A percentile compares a stretch with the other conserved stretches of the same genome.
phyloP scores from a whole-genome alignment of 2,329 filamentous ascomycete species.

The Colletotrichum tabaci region DNA sequence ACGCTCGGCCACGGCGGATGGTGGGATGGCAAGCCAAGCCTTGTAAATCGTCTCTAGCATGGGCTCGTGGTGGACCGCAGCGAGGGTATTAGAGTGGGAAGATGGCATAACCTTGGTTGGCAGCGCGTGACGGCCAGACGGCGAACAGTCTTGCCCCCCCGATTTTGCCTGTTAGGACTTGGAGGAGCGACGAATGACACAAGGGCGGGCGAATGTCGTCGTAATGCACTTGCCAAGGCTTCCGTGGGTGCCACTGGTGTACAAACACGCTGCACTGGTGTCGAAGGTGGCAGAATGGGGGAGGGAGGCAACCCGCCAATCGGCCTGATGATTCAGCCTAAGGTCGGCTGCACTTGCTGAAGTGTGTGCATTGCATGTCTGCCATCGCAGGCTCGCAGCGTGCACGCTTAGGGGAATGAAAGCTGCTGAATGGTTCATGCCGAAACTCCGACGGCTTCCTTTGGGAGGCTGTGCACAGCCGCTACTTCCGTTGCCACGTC shows the following conservation, averaged over 20 bases:
- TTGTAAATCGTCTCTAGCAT: conserved; percentile 5
- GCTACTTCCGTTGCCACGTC: conserved; percentile 32
- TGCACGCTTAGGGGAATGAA: background rate
- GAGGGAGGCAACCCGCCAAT: background rate
- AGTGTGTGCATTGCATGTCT: background rate
- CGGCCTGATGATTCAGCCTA: conserved; percentile 11
- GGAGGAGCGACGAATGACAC: too few relatives aligned
- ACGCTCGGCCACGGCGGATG: conserved; percentile 9
- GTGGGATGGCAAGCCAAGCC: conserved; percentile 14
- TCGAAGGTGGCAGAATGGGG: too few relatives aligned
- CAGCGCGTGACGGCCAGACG: conserved; percentile 7
- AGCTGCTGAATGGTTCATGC: conserved; percentile 5
- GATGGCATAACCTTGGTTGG: background rate
- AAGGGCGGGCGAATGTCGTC: conserved; percentile 30
- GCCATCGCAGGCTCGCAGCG: background rate
- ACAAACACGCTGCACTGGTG: too few relatives aligned
- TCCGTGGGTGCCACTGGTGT: background rate
- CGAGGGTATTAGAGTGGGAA: background rate
- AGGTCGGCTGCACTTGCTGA: too few relatives aligned
- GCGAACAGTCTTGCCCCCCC: conserved; percentile 6
- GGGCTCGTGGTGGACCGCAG: background rate
- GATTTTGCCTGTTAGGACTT: background rate
- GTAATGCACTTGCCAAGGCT: conserved; percentile 25
- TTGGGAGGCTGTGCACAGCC: conserved; percentile 33
- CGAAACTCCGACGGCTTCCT: conserved; percentile 20